Evolutionary conservation across 106 monocot species (phyloP).

Genomic region (Amphibolis antarctica): DNA sequence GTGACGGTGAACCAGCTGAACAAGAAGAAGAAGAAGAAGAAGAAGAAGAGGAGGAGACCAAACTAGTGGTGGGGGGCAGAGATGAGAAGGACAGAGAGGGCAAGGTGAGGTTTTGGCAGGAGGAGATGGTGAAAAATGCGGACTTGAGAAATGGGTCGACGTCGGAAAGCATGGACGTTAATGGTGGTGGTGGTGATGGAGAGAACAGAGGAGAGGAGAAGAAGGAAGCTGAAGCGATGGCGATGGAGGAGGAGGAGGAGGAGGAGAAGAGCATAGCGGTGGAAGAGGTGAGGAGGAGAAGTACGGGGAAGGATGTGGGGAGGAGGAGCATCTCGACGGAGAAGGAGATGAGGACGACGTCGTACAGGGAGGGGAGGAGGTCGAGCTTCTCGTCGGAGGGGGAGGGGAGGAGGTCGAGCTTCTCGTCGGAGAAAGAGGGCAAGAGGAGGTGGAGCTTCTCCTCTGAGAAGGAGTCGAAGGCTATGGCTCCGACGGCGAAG

Average conservation of each 20-base stretch:
- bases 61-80: too few relatives aligned
- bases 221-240: too few relatives aligned
- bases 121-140: not conserved
- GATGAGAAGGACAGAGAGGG: too few relatives aligned
- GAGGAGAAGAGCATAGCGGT: not conserved
- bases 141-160: slow-evolving; percentile 4
- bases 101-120: slow-evolving; percentile 1
- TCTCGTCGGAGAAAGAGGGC: slow-evolving; percentile 29
- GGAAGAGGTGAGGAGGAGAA: not conserved
- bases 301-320: slow-evolving; percentile 12
- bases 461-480: slow-evolving; percentile 34
- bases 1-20: not conserved
- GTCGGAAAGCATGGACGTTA: not conserved
- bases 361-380: slow-evolving; percentile 18
- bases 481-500: not conserved
- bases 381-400: slow-evolving; percentile 12
- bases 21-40: slow-evolving; percentile 4
- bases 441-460: slow-evolving; percentile 65
- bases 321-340: slow-evolving; percentile 19
- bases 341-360: slow-evolving; percentile 24
- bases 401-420: slow-evolving; percentile 21
- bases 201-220: too few relatives aligned
- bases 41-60: not conserved
- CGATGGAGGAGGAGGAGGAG: not conserved
- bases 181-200: too few relatives aligned